phyloP scores from a whole-genome alignment of 2,329 filamentous ascomycete genomes.

The Penicillium verrucosum region DNA sequence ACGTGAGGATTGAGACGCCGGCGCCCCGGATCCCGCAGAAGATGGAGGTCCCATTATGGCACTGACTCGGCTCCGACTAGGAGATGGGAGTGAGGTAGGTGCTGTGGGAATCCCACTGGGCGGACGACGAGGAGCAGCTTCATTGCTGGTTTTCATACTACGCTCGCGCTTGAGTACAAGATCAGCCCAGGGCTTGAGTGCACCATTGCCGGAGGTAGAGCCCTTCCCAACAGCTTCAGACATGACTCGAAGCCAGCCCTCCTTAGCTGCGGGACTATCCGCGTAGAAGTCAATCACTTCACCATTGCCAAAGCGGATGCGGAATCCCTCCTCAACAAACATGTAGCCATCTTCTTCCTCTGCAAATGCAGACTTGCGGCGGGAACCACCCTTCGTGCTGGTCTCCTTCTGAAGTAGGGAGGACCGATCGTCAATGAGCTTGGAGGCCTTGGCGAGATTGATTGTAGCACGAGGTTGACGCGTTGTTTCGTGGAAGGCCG shows the following conservation, averaged over 20 bases:
- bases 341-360: slow-evolving; percentile 99
- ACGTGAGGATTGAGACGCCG: slow-evolving; percentile 30
- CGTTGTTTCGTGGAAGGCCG: slow-evolving; percentile 92
- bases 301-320: slow-evolving; percentile 95
- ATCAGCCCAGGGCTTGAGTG: slow-evolving; percentile 60
- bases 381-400: slow-evolving; percentile 69
- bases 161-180: slow-evolving; percentile 54
- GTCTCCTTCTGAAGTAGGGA: slow-evolving; percentile 81
- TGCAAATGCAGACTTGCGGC: slow-evolving; percentile 90
- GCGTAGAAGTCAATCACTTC: slow-evolving; percentile 99
- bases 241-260: slow-evolving; percentile 90
- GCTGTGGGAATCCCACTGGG: slow-evolving; percentile 16
- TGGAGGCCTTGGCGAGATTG: slow-evolving; percentile 87
- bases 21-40: slow-evolving; percentile 26
- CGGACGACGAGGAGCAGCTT: slow-evolving; percentile 27
- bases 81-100: slow-evolving; percentile 22
- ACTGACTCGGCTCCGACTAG: slow-evolving; percentile 25
- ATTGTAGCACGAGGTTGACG: slow-evolving; percentile 95
- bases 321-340: slow-evolving; percentile 99
- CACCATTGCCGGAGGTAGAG: slow-evolving; percentile 39
- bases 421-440: slow-evolving; percentile 87
- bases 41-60: slow-evolving; percentile 17
- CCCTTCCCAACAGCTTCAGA: slow-evolving; percentile 65
- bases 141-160: slow-evolving; percentile 33
- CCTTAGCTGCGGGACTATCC: slow-evolving; percentile 81